Conservation (phyloP, 78 protist genomes). For the Thecamonas trahens region DNA sequence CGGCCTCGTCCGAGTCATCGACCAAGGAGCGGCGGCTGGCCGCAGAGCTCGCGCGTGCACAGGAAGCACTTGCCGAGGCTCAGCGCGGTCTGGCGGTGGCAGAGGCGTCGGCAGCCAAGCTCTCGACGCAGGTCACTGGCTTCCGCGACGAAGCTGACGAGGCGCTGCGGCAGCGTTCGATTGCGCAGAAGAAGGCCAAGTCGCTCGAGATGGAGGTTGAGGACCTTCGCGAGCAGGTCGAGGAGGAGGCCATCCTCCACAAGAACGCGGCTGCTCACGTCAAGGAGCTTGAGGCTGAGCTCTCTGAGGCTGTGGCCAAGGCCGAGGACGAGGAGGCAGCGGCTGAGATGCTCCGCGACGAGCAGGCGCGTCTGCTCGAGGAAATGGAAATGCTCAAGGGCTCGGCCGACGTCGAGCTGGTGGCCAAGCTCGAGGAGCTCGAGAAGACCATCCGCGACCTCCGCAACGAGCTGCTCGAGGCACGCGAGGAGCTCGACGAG, state of each 20-base stretch:
- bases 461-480: conserved; percentile 40
- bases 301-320: too few species aligned
- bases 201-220: not conserved
- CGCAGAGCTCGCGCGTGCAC: not conserved
- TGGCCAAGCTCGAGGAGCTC: conserved; percentile 31
- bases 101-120: not conserved
- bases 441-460: conserved; percentile 30
- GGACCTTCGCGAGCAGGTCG: not conserved
- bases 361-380: conserved; percentile 14
- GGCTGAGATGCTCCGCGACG: not conserved
- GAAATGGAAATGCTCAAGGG: conserved; percentile 42
- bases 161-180: not conserved
- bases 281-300: too few species aligned
- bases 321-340: too few species aligned
- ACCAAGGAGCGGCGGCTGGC: not conserved
- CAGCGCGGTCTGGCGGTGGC: not conserved
- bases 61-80: not conserved
- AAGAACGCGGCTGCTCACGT: too few species aligned
- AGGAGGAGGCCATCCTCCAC: not conserved
- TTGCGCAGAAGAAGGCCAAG: not conserved
- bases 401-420: conserved; percentile 20
- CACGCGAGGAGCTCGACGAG: conserved; percentile 30
- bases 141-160: not conserved
- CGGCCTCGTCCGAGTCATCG: not conserved
- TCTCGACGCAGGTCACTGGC: not conserved